phyloP scores from a whole-genome alignment of 805 yeast genomes.

The Yarrowia divulgata region DNA sequence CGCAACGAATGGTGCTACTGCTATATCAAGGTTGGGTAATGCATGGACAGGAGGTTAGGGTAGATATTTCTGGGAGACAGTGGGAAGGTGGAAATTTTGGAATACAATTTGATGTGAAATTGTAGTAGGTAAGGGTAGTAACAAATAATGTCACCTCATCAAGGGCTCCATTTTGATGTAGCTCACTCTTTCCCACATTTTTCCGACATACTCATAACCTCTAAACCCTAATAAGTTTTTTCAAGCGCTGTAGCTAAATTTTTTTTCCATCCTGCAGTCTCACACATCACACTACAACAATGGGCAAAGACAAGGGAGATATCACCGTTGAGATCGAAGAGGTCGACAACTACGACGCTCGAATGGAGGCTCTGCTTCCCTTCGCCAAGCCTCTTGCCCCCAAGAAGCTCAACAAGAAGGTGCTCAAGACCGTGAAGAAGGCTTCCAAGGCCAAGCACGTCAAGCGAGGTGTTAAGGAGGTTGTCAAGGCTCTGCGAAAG shows the following conservation, averaged over 20 bases:
- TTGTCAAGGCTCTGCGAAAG: conserved; percentile 95
- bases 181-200: not conserved
- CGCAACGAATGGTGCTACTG: conserved; percentile 11
- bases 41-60: conserved; percentile 14
- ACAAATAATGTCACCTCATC: no score
- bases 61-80: not conserved
- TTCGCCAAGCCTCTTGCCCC: conserved; percentile 96
- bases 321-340: conserved; percentile 41
- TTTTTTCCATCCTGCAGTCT: conserved; percentile 33
- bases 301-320: conserved; percentile 46
- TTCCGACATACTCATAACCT: conserved; percentile 9
- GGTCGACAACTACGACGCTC: conserved; percentile 85
- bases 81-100: not conserved
- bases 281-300: conserved; percentile 39
- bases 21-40: conserved; percentile 31
- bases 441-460: conserved; percentile 98
- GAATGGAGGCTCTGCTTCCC: conserved; percentile 88
- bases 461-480: conserved; percentile 98
- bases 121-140: no score
- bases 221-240: conserved; percentile 31
- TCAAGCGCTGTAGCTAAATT: conserved; percentile 24
- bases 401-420: conserved; percentile 93
- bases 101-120: no score
- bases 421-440: conserved; percentile 93
- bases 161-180: no score